Evolutionary conservation across 176 grass and related monocot species (phyloP).

Genomic region (Phyllostachys edulis): DNA sequence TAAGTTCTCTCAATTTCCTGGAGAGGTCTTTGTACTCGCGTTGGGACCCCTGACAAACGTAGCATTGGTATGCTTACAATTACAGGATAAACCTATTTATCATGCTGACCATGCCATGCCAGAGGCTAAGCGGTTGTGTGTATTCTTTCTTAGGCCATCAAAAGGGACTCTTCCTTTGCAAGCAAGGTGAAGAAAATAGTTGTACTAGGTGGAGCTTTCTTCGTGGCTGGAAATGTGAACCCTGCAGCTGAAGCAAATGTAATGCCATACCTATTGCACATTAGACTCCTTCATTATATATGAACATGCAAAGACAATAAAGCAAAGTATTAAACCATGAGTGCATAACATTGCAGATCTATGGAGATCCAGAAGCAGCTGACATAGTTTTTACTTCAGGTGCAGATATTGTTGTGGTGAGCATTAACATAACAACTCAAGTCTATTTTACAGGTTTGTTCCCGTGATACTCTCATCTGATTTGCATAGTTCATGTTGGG

Average conservation of each 20-base stretch:
- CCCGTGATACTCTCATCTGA: too few relatives aligned
- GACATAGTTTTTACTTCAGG: constrained; percentile 85
- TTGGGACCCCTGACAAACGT: constrained; percentile 89
- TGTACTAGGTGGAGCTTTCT: constrained; percentile 87
- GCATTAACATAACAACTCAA: too few relatives aligned
- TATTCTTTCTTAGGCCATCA: constrained; percentile 65
- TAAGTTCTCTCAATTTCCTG: constrained; percentile 76
- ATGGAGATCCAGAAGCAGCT: constrained; percentile 88
- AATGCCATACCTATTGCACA: neutral
- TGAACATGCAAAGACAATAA: too few relatives aligned
- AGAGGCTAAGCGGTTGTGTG: neutral
- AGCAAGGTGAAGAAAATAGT: constrained; percentile 89
- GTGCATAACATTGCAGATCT: constrained; percentile 56
- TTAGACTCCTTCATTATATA: too few relatives aligned
- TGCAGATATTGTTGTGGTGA: too few relatives aligned
- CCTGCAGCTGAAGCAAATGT: constrained; percentile 99
- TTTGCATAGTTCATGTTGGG: too few relatives aligned
- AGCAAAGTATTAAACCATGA: neutral
- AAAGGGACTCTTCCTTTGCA: constrained; percentile 79
- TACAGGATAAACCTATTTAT: neutral
- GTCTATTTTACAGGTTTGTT: too few relatives aligned
- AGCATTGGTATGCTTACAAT: constrained; percentile 61
- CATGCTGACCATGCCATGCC: neutral
- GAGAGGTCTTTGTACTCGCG: constrained; percentile 77
- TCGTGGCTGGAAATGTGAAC: constrained; percentile 72